Evolutionary conservation across 768 basidiomycete genomes (phyloP).

Genomic region (Suillus decipiens): DNA sequence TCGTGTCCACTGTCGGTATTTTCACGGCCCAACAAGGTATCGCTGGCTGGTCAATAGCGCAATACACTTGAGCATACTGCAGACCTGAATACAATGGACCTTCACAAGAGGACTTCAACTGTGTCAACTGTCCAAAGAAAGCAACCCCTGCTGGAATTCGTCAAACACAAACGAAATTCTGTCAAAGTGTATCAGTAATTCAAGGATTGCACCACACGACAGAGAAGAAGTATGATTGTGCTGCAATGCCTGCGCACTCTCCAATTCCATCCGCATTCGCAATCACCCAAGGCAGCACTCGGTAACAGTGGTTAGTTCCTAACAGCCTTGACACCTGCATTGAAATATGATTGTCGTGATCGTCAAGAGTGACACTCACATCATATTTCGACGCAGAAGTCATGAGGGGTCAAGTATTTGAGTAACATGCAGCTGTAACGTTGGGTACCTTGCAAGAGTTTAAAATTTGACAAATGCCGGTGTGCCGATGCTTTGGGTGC

Average conservation of each 20-base stretch:
- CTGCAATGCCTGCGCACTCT: not conserved
- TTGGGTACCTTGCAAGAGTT: too few species aligned
- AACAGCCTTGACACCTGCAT: not conserved
- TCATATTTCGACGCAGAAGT: too few species aligned
- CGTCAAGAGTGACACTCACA: too few species aligned
- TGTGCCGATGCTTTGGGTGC: too few species aligned
- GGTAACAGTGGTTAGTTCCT: not conserved
- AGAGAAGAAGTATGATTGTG: not conserved
- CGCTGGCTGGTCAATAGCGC: not conserved
- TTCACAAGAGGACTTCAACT: not conserved
- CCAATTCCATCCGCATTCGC: not conserved
- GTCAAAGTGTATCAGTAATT: not conserved
- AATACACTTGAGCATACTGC: not conserved
- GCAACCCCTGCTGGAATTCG: not conserved
- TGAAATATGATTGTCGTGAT: not conserved
- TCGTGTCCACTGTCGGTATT: not conserved
- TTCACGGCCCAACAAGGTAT: not conserved
- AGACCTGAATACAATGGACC: not conserved
- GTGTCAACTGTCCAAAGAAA: not conserved
- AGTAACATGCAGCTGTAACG: too few species aligned
- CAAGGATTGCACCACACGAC: not conserved
- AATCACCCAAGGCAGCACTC: not conserved
- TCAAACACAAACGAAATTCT: not conserved
- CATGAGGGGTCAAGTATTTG: too few species aligned
- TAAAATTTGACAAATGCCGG: too few species aligned